Evolutionary conservation across 805 yeast species (phyloP).

Genomic region (Ogataea henricii): DNA sequence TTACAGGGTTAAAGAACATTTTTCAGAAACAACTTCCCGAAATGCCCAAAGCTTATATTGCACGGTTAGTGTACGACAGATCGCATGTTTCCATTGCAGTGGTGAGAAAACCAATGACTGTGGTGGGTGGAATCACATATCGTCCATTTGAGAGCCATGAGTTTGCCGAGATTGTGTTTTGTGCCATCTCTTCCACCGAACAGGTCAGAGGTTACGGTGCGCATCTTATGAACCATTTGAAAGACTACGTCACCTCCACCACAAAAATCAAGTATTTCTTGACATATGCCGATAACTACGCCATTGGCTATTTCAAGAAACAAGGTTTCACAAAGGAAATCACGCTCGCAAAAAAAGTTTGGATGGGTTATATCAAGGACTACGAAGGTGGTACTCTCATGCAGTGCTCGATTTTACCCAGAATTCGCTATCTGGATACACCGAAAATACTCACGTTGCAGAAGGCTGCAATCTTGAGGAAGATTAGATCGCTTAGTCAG

Average conservation of each 20-base stretch:
- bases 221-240: slow-evolving; percentile 95
- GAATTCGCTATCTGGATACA: slow-evolving; percentile 84
- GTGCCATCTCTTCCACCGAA: slow-evolving; percentile 96
- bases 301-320: slow-evolving; percentile 96
- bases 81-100: slow-evolving; percentile 96
- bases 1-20: slow-evolving; percentile 93
- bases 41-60: slow-evolving; percentile 97
- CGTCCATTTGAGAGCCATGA: slow-evolving; percentile 88
- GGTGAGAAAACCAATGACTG: slow-evolving; percentile 78
- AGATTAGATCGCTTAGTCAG: slow-evolving; percentile 75
- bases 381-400: slow-evolving; percentile 98
- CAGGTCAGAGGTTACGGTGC: slow-evolving; percentile 99
- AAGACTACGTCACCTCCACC: slow-evolving; percentile 90
- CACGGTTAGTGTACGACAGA: slow-evolving; percentile 90
- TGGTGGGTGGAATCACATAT: slow-evolving; percentile 97
- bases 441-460: slow-evolving; percentile 83
- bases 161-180: slow-evolving; percentile 97
- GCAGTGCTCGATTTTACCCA: slow-evolving; percentile 95
- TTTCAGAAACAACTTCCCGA: slow-evolving; percentile 97
- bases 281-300: slow-evolving; percentile 98
- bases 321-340: slow-evolving; percentile 98
- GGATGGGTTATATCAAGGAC: slow-evolving; percentile 99
- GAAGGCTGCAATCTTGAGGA: slow-evolving; percentile 85
- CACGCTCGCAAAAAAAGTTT: slow-evolving; percentile 75
- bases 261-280: slow-evolving; percentile 82